These are phyloP conservation scores for Boeremia exigua DNA, from an alignment of 2,329 filamentous ascomycete species.

Conservation along the genomic window DNA sequence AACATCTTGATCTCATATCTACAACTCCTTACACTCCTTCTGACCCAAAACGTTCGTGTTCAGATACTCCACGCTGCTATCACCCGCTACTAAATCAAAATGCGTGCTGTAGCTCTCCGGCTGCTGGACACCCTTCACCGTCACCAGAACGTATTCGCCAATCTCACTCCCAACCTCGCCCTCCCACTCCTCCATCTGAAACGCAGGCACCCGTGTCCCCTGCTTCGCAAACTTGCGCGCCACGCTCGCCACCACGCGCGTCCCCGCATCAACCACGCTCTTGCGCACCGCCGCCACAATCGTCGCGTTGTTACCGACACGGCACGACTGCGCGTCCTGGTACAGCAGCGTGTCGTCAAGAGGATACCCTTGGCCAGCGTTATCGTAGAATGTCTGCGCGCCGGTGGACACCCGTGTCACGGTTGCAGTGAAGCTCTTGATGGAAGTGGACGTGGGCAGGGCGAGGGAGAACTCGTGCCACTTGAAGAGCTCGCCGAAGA, in stretches of 20 bases:
- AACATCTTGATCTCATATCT: neutral
- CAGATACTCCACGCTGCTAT: slow-evolving; percentile 1
- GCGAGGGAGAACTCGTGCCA: slow-evolving; percentile 13
- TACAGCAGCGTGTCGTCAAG: slow-evolving; percentile 7
- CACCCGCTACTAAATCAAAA: slow-evolving; percentile 9
- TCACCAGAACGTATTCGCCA: slow-evolving; percentile 1
- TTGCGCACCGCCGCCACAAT: slow-evolving; percentile 12
- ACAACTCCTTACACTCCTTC: neutral
- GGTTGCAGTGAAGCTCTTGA: slow-evolving; percentile 8
- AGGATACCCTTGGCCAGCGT: slow-evolving; percentile 7
- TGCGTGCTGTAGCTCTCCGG: slow-evolving; percentile 1
- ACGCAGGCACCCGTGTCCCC: slow-evolving; percentile 1
- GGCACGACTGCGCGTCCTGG: slow-evolving; percentile 10
- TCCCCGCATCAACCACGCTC: slow-evolving; percentile 1
- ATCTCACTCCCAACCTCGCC: slow-evolving; percentile 1
- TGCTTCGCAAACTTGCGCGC: slow-evolving; percentile 6
- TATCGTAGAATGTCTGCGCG: slow-evolving; percentile 2
- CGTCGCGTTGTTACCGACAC: neutral
- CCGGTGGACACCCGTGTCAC: slow-evolving; percentile 7
- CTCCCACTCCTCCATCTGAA: slow-evolving; percentile 10
- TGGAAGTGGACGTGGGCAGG: neutral
- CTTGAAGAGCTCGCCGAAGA: slow-evolving; percentile 13
- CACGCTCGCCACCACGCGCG: neutral
- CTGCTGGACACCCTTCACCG: slow-evolving; percentile 1
- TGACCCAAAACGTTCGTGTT: neutral